Percentiles rank a stretch among this genome's conserved stretches.
Evolutionary conservation across 495 filamentous ascomycete species (phyloP).

Genomic region (Neurospora sp.): DNA sequence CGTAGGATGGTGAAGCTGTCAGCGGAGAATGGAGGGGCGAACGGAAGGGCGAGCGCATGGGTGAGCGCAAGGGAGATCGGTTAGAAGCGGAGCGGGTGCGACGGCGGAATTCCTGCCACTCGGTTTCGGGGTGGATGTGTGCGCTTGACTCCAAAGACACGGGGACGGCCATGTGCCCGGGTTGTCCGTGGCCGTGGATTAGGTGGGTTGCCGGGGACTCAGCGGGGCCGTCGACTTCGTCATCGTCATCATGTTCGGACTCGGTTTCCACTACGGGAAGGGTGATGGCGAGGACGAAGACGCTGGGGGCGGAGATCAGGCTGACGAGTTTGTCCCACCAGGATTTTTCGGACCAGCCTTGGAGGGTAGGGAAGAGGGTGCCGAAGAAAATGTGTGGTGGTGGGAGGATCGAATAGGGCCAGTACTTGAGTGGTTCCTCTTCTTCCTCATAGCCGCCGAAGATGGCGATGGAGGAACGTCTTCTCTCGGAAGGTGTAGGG

Average conservation of each 20-base stretch:
- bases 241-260: conserved; percentile 38
- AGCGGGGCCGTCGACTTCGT: conserved; percentile 18
- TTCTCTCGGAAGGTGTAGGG: conserved; percentile 15
- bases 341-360: conserved; percentile 64
- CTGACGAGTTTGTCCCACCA: conserved; percentile 70
- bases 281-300: conserved; percentile 84
- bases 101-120: conserved; percentile 45
- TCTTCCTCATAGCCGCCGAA: conserved; percentile 38
- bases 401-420: conserved; percentile 64
- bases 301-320: conserved; percentile 72
- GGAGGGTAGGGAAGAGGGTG: conserved; percentile 84
- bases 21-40: conserved; percentile 8
- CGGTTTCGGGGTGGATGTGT: conserved; percentile 28
- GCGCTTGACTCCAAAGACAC: conserved; percentile 19
- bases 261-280: conserved; percentile 78
- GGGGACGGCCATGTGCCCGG: conserved; percentile 19
- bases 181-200: conserved; percentile 8
- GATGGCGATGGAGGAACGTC: conserved; percentile 14
- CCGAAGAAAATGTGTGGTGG: conserved; percentile 56
- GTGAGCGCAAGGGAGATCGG: background rate
- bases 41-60: background rate
- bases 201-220: conserved; percentile 10
- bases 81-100: conserved; percentile 24
- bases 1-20: conserved; percentile 5
- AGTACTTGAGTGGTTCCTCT: conserved; percentile 49